phyloP scores from a whole-genome alignment of 2,329 filamentous ascomycete genomes.

The Aspergillus sp. region DNA sequence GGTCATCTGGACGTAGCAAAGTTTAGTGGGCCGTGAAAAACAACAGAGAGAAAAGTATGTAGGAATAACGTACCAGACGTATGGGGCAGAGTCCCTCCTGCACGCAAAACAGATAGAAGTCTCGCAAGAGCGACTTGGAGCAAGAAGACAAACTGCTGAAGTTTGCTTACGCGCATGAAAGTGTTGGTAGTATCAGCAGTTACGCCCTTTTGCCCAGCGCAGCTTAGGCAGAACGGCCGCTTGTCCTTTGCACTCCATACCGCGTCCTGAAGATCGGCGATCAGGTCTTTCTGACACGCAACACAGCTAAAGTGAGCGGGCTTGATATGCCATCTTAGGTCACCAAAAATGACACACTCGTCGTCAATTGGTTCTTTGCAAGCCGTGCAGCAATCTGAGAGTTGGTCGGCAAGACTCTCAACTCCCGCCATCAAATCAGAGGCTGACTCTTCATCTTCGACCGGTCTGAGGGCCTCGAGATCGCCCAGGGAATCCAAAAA shows the following conservation, averaged over 20 bases:
- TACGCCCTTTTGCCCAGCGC: slow-evolving; percentile 48
- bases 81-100: slow-evolving; percentile 73
- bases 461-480: slow-evolving; percentile 68
- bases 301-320: slow-evolving; percentile 63
- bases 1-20: slow-evolving; percentile 54
- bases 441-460: slow-evolving; percentile 57
- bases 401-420: slow-evolving; percentile 63
- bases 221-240: slow-evolving; percentile 67
- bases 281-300: slow-evolving; percentile 70
- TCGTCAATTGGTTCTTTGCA: slow-evolving; percentile 91
- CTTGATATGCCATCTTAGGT: slow-evolving; percentile 76
- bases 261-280: slow-evolving; percentile 63
- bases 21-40: not conserved
- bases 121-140: slow-evolving; percentile 86
- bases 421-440: slow-evolving; percentile 63
- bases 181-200: slow-evolving; percentile 54
- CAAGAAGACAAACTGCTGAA: slow-evolving; percentile 92
- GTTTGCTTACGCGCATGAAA: slow-evolving; percentile 73
- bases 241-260: slow-evolving; percentile 65
- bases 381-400: slow-evolving; percentile 76
- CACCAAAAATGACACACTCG: slow-evolving; percentile 72
- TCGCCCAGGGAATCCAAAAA: slow-evolving; percentile 82
- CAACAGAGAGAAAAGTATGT: slow-evolving; percentile 6
- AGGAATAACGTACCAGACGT: slow-evolving; percentile 51
- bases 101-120: slow-evolving; percentile 79